Percentiles rank a stretch among this genome's conserved stretches.
These are phyloP conservation scores for Suhomyces yuchorum DNA, from an alignment of 1,139 yeast genomes.

Conservation along the genomic window DNA sequence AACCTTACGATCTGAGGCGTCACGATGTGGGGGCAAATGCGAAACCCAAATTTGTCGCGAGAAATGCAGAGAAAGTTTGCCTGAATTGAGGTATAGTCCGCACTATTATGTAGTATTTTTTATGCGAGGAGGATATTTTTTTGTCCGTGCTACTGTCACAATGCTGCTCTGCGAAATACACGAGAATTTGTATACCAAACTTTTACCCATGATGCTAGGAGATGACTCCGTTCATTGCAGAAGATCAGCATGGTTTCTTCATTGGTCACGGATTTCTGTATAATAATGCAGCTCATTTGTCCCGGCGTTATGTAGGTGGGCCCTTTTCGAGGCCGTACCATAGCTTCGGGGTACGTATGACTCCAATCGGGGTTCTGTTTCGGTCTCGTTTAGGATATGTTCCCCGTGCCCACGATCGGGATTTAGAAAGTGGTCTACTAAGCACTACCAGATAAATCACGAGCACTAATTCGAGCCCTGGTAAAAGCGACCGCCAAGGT, in stretches of 20 bases:
- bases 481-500: not conserved
- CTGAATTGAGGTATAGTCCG: not conserved
- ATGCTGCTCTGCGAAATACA: not conserved
- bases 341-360: too few relatives aligned
- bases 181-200: not conserved
- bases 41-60: not conserved
- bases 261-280: not conserved
- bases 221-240: not conserved
- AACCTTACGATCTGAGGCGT: not conserved
- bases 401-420: too few relatives aligned
- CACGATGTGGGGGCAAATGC: not conserved
- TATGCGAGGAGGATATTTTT: not conserved
- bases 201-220: not conserved
- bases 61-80: not conserved
- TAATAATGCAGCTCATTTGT: not conserved
- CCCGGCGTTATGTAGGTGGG: not conserved
- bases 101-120: not conserved
- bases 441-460: too few relatives aligned
- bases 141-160: not conserved
- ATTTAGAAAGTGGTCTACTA: not conserved
- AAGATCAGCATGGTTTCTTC: not conserved
- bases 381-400: too few relatives aligned
- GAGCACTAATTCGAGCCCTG: not conserved
- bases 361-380: too few relatives aligned
- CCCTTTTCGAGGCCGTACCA: not conserved